A percentile compares a stretch with the other conserved stretches of the same genome.
Evolutionary conservation across 73 alveolate species (phyloP).

Genomic region (Urostyla sp.): DNA sequence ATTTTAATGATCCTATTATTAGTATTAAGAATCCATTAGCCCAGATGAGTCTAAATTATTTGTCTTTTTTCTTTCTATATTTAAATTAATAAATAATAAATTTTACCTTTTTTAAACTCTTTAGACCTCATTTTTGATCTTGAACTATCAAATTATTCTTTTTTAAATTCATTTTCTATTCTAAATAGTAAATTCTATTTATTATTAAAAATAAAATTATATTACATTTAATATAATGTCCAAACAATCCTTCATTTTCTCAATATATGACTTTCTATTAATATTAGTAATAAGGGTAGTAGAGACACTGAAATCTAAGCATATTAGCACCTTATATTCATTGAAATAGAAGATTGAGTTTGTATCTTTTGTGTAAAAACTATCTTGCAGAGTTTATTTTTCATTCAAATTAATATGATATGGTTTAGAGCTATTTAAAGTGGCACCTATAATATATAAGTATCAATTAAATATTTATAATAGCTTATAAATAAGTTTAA

Average conservation of each 20-base stretch:
- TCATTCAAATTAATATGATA: neutral
- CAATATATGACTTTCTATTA: slow-evolving; percentile 14
- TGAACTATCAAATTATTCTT: neutral
- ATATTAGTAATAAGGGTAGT: slow-evolving; percentile 11
- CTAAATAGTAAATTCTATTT: slow-evolving; percentile 24
- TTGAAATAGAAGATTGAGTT: slow-evolving; percentile 37
- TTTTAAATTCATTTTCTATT: slow-evolving; percentile 8
- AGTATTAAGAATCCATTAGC: too few species aligned
- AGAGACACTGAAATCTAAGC: slow-evolving; percentile 36
- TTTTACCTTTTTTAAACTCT: too few species aligned
- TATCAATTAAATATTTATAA: neutral
- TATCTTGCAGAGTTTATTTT: neutral
- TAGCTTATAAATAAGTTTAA: slow-evolving; percentile 30
- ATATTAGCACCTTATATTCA: slow-evolving; percentile 21
- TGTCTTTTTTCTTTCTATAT: too few species aligned
- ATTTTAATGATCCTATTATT: too few species aligned
- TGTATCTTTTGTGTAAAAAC: slow-evolving; percentile 31
- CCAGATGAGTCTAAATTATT: too few species aligned
- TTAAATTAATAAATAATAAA: too few species aligned
- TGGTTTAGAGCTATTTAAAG: neutral
- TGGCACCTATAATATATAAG: too few species aligned
- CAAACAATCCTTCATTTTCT: slow-evolving; percentile 39
- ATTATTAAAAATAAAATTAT: neutral
- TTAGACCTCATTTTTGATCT: neutral
- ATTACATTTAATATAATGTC: slow-evolving; percentile 18